Evolutionary conservation across 75 land plant genomes (phyloP).

Genomic region (Selaginella tamariscina): DNA sequence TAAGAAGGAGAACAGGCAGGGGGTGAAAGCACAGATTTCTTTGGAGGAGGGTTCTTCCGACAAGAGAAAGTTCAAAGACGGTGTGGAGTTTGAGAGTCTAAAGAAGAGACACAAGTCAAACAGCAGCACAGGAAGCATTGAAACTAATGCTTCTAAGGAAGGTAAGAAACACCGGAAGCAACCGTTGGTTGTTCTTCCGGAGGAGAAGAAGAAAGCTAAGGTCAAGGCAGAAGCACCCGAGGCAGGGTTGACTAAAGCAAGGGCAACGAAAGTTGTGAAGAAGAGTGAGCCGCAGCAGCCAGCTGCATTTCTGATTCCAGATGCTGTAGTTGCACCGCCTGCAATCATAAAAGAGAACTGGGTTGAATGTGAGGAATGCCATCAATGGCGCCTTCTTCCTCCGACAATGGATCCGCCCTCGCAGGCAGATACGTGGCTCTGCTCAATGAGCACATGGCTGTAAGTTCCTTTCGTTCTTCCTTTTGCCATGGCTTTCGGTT

Average conservation of each 20-base stretch:
- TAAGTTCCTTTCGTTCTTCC: conserved; percentile 38
- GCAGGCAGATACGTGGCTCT: conserved; percentile 67
- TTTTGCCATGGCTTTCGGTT: neutral
- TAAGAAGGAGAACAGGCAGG: neutral
- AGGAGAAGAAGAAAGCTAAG: conserved; percentile 20
- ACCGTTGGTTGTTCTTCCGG: conserved; percentile 15
- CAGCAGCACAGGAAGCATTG: neutral
- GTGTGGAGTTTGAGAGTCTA: too few species aligned
- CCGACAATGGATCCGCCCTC: conserved; percentile 23
- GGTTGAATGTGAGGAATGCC: conserved; percentile 76
- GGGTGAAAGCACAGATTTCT: too few species aligned
- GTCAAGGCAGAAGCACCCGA: neutral
- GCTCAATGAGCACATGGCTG: conserved; percentile 87
- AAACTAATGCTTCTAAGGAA: neutral
- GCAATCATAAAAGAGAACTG: conserved; percentile 47
- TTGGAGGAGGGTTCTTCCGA: too few species aligned
- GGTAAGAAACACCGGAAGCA: neutral
- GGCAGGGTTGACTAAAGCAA: conserved; percentile 13
- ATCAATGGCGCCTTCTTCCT: conserved; percentile 81
- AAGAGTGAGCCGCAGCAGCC: conserved; percentile 6
- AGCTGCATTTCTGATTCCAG: neutral
- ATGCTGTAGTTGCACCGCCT: conserved; percentile 11
- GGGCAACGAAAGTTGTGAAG: conserved; percentile 6
- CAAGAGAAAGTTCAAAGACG: too few species aligned
- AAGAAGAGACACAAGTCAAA: neutral